phyloP scores from a whole-genome alignment of 768 basidiomycete genomes.

The Chalciporus chontae region DNA sequence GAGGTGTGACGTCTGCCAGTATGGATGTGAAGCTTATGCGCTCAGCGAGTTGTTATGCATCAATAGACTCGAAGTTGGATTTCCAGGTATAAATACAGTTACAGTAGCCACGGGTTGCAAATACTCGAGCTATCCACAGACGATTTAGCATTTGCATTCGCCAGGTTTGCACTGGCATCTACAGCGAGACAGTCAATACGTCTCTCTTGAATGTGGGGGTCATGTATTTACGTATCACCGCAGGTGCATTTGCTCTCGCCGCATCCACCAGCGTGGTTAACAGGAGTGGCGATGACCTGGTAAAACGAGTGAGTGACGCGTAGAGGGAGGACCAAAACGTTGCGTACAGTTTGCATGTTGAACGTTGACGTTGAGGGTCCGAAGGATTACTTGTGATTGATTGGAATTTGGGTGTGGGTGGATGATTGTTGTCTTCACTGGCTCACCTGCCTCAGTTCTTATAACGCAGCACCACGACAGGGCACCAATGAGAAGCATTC shows the following conservation, averaged over 20 bases:
- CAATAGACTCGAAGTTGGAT: no score
- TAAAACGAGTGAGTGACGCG: neutral
- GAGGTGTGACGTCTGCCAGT: no score
- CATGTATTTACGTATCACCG: constrained; percentile 5
- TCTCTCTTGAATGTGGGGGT: neutral
- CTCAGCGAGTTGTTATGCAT: no score
- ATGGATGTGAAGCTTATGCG: no score
- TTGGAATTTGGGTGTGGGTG: neutral
- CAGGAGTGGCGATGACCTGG: constrained; percentile 10
- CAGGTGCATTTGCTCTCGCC: constrained; percentile 5
- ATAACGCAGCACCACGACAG: neutral
- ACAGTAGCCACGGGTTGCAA: no score
- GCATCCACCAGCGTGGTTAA: constrained; percentile 15
- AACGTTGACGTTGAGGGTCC: neutral
- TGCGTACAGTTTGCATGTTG: constrained; percentile 17
- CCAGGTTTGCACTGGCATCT: constrained; percentile 17
- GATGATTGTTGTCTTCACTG: neutral
- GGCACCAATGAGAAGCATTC: neutral
- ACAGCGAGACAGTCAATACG: neutral
- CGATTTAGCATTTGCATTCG: constrained; percentile 11
- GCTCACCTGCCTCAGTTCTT: neutral
- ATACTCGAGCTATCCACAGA: neutral
- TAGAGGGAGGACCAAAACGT: no score
- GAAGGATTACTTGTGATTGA: no score
- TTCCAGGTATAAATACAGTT: no score